phyloP scores from a whole-genome alignment of 2,329 filamentous ascomycete species.

The Fusarium chuoi region DNA sequence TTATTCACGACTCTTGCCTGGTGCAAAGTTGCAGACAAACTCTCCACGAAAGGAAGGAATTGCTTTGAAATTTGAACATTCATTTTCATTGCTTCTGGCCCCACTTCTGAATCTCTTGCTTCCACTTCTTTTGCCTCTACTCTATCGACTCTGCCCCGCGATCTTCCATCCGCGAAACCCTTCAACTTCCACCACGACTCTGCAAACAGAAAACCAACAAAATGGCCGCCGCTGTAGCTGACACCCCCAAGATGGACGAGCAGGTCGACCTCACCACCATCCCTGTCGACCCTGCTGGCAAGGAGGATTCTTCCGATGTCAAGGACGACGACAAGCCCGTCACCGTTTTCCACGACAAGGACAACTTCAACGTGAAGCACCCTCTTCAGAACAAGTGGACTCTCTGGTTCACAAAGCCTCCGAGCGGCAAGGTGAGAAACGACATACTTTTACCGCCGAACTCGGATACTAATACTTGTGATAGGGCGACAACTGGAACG shows the following conservation, averaged over 20 bases:
- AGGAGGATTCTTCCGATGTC: conserved; percentile 61
- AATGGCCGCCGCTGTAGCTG: conserved; percentile 52
- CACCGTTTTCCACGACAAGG: conserved; percentile 97
- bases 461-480: conserved; percentile 22
- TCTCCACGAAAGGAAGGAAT: conserved; percentile 38
- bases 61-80: conserved; percentile 38
- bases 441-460: neutral
- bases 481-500: conserved; percentile 98
- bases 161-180: conserved; percentile 34
- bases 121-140: conserved; percentile 35
- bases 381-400: conserved; percentile 98
- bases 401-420: conserved; percentile 98
- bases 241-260: conserved; percentile 54
- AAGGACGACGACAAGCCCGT: conserved; percentile 71
- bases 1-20: conserved; percentile 50
- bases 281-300: conserved; percentile 72
- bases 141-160: conserved; percentile 45
- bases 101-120: conserved; percentile 35
- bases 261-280: conserved; percentile 76
- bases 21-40: conserved; percentile 49
- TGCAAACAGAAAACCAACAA: conserved; percentile 30
- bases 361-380: conserved; percentile 99
- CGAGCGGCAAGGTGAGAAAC: conserved; percentile 83
- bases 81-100: conserved; percentile 31
- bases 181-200: conserved; percentile 16